Evolutionary conservation across 176 grass and related monocot species (phyloP), one percentile per base, ranked within the genome.

Genomic region (Raddia guianensis): DNA sequence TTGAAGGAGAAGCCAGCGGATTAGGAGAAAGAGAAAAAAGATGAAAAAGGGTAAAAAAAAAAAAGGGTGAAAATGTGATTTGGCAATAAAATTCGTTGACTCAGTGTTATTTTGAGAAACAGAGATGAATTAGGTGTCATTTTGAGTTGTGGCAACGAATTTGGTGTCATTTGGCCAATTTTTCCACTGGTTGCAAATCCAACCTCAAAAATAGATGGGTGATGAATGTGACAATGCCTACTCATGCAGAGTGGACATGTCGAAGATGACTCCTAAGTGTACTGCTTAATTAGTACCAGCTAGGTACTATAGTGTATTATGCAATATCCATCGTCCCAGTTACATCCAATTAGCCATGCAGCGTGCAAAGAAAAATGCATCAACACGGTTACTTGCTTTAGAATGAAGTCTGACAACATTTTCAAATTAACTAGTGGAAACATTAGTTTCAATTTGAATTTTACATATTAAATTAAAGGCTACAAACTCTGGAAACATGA

Each of bases 131-230:
- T 27, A 1, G 27, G 27, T 27, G 27, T 27, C 27, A 1, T 27
- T 27, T 27, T 27, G 27, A 27, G 27, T 27, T 27, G 27, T 27
- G 27, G 27, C 27, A 27, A 27, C 27, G 27, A 27, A 27, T 27
- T 27, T 0, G 27, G 27, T 27, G 27, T 27, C 27, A 27, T 27
- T 27, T 27, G 27, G 27, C 27, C 27, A 27, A 27, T 27, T 27
- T 27, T 27, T 1, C 27, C 1, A 40, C 37, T 40, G 37, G 2
- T 40, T 40, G 37, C 0, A 19, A 45, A 51, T 43, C 27, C 40
- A 66, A 35, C 43, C 49, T 77, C 72, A 56, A 49, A 76, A 82
- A 59, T 66, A 72, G 56, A 70, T 56, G 40, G 44, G 69, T 37
- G 21, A 33, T 78, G 63, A 81, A 13, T 75, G 37, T 44, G 33